A percentile compares a stretch with the other conserved stretches of the same genome.
phyloP scores from a whole-genome alignment of 2,329 filamentous ascomycete species.

The Colletotrichum abscissum region DNA sequence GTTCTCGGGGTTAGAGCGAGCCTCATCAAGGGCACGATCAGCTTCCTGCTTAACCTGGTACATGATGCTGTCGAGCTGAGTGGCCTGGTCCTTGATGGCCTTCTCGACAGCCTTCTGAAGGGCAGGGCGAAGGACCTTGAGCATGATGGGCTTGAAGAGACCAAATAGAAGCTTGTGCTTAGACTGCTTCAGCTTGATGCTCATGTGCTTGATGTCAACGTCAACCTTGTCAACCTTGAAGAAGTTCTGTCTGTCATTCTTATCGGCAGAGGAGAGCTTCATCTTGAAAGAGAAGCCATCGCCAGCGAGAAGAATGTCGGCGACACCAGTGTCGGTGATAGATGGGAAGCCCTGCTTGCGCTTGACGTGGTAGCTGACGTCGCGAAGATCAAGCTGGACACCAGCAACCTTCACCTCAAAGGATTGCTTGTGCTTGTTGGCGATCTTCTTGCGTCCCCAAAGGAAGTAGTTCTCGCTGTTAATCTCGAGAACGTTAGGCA shows the following conservation, averaged over 20 bases:
- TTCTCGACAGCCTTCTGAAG: constrained; percentile 91
- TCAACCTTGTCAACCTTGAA: constrained; percentile 94
- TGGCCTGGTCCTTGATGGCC: constrained; percentile 85
- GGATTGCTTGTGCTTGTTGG: constrained; percentile 80
- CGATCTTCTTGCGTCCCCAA: constrained; percentile 90
- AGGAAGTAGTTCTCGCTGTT: constrained; percentile 94
- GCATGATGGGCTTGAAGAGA: constrained; percentile 86
- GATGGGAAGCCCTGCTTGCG: constrained; percentile 93
- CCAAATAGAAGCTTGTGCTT: constrained; percentile 93
- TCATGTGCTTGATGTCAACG: constrained; percentile 83
- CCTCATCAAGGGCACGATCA: constrained; percentile 75
- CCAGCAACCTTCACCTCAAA: constrained; percentile 88
- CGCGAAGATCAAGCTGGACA: constrained; percentile 90
- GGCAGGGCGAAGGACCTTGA: constrained; percentile 85
- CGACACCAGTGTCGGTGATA: constrained; percentile 87
- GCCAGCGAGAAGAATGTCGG: constrained; percentile 88
- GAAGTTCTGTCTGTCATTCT: constrained; percentile 81
- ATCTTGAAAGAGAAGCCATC: constrained; percentile 93
- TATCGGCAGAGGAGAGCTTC: constrained; percentile 83
- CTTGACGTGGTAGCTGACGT: constrained; percentile 95
- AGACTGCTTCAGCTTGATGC: constrained; percentile 93
- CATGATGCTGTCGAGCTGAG: constrained; percentile 77
- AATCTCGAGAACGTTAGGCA: constrained; percentile 91
- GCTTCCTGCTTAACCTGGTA: constrained; percentile 87
- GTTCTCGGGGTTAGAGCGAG: constrained; percentile 76